phyloP scores from a whole-genome alignment of 768 basidiomycete species.

The Strobilomyces echinocephalus region DNA sequence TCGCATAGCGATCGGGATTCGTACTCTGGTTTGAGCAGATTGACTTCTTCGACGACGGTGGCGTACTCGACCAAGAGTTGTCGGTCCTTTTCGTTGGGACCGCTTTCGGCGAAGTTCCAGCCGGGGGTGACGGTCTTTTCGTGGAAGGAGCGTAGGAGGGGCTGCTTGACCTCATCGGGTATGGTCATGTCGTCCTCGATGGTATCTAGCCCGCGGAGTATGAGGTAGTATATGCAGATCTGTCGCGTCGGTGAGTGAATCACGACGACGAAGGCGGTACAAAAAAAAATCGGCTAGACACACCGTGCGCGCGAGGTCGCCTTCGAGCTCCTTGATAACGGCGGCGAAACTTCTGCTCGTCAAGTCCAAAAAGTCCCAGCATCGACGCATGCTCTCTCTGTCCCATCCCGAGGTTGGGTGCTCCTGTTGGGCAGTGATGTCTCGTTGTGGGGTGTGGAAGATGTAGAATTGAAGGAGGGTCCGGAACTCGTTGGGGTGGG shows the following conservation, averaged over 20 bases:
- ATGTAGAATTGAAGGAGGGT: constrained; percentile 78
- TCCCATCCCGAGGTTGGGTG: constrained; percentile 83
- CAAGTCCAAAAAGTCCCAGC: constrained; percentile 85
- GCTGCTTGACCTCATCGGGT: constrained; percentile 79
- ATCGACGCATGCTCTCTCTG: constrained; percentile 77
- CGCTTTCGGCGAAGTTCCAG: constrained; percentile 80
- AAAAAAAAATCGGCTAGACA: constrained; percentile 32
- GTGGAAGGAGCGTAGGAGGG: constrained; percentile 79
- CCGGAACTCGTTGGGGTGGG: constrained; percentile 80
- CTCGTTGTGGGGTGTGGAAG: constrained; percentile 76
- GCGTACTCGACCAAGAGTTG: constrained; percentile 81
- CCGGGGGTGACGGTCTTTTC: constrained; percentile 72
- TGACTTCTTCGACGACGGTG: constrained; percentile 75
- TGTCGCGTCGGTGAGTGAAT: constrained; percentile 29
- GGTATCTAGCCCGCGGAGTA: constrained; percentile 91
- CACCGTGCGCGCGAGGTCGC: constrained; percentile 88
- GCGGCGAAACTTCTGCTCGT: constrained; percentile 88
- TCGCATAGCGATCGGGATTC: not conserved
- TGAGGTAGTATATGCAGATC: constrained; percentile 95
- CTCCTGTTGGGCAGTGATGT: constrained; percentile 72
- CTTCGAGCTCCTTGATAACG: constrained; percentile 95
- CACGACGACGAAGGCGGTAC: not conserved
- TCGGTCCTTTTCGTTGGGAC: constrained; percentile 85
- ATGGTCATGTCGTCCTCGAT: constrained; percentile 99
- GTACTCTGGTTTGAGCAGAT: constrained; percentile 59